phyloP scores from a whole-genome alignment of 2,329 filamentous ascomycete species.

The Sporothrix variecibatus region DNA sequence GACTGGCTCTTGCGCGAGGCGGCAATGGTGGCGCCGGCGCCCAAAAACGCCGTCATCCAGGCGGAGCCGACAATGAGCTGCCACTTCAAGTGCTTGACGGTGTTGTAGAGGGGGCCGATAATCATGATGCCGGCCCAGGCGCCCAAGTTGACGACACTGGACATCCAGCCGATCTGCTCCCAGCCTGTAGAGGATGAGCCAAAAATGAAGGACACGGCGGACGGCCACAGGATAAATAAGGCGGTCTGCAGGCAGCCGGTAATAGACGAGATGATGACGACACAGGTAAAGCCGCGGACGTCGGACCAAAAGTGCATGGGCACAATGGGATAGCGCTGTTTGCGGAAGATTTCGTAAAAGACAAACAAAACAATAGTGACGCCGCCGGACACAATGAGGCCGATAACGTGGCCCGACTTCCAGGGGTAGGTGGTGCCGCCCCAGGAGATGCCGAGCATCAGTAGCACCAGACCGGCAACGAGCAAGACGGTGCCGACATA shows the following conservation, averaged over 20 bases:
- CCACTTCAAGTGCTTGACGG: not conserved
- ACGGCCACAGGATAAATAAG: not conserved
- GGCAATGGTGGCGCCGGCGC: not conserved
- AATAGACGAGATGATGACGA: constrained; percentile 3
- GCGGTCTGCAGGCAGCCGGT: not conserved
- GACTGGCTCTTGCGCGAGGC: not conserved
- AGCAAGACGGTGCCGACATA: not conserved
- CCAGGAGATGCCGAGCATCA: constrained; percentile 41
- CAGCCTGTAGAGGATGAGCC: not conserved
- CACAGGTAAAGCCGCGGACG: not conserved
- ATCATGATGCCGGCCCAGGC: not conserved
- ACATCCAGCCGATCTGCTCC: not conserved
- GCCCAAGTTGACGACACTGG: not conserved
- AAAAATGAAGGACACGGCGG: not conserved
- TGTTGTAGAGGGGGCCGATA: not conserved
- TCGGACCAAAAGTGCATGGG: not conserved
- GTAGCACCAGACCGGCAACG: constrained; percentile 3
- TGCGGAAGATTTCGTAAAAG: constrained; percentile 3
- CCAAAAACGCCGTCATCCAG: not conserved
- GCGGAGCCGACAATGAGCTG: not conserved
- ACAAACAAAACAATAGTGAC: not conserved
- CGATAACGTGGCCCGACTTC: constrained; percentile 33
- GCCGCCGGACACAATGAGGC: not conserved
- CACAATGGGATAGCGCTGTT: not conserved
- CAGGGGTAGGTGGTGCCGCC: constrained; percentile 36